These are phyloP conservation scores for Huntiella moniliformis DNA, from an alignment of 2,329 filamentous ascomycete species.

Conservation along the genomic window DNA sequence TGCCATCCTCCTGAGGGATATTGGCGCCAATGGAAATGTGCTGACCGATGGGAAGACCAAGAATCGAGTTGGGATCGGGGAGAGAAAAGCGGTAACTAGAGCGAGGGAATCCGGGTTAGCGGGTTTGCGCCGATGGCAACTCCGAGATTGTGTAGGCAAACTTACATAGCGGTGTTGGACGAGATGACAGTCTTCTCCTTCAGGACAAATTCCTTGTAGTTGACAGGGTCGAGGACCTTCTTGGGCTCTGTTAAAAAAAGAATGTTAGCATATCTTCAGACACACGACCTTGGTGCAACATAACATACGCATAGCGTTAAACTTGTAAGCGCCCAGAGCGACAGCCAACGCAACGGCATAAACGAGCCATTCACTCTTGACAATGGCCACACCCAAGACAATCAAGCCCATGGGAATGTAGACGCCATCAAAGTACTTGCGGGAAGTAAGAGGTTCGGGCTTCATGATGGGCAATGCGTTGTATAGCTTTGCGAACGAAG, in stretches of 20 bases:
- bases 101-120: conserved; percentile 2
- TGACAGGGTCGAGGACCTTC: conserved; percentile 69
- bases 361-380: conserved; percentile 60
- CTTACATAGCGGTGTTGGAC: conserved; percentile 92
- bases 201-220: conserved; percentile 83
- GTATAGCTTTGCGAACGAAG: too few species aligned
- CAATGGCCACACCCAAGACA: conserved; percentile 54
- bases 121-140: not conserved
- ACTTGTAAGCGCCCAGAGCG: conserved; percentile 50
- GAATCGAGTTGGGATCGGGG: conserved; percentile 56
- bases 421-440: conserved; percentile 56
- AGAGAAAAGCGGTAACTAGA: conserved; percentile 78
- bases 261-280: not conserved
- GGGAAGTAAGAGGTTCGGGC: conserved; percentile 29
- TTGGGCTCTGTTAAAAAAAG: conserved; percentile 37
- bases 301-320: conserved; percentile 51
- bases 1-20: conserved; percentile 47
- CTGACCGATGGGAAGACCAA: conserved; percentile 93
- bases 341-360: conserved; percentile 51
- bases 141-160: conserved; percentile 10
- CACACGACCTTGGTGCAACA: conserved; percentile 20
- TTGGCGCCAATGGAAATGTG: conserved; percentile 90
- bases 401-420: conserved; percentile 70
- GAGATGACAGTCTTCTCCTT: conserved; percentile 90
- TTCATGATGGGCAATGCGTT: conserved; percentile 13